A percentile compares a stretch with the other conserved stretches of the same genome.
phyloP scores from a whole-genome alignment of 495 filamentous ascomycete genomes.

The Tuber indicum region DNA sequence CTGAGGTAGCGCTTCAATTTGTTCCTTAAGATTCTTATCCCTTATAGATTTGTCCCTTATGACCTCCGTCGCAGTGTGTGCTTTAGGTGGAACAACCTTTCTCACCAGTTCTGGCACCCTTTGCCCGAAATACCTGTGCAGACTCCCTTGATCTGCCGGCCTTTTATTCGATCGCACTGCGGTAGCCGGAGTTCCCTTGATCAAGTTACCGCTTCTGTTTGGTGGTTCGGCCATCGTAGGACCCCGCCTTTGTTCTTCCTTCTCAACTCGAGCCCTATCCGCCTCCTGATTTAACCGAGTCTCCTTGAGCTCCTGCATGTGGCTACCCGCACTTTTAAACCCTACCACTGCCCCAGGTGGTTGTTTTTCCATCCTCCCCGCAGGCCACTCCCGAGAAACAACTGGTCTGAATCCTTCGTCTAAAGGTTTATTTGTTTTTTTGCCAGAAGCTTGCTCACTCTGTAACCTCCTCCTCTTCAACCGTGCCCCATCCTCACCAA shows the following conservation, averaged over 20 bases:
- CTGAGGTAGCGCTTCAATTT: slow-evolving; percentile 31
- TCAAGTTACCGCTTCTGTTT: slow-evolving; percentile 29
- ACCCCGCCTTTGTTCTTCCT: slow-evolving; percentile 39
- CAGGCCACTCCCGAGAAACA: slow-evolving; percentile 36
- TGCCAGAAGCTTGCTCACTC: slow-evolving; percentile 24
- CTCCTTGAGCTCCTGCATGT: slow-evolving; percentile 40
- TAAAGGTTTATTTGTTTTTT: slow-evolving; percentile 32
- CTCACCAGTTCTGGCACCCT: slow-evolving; percentile 15
- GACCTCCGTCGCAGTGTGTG: slow-evolving; percentile 46
- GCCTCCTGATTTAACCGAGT: slow-evolving; percentile 35
- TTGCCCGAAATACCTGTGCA: slow-evolving; percentile 48
- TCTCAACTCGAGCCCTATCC: slow-evolving; percentile 18
- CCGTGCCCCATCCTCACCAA: slow-evolving; percentile 39
- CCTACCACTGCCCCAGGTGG: slow-evolving; percentile 20
- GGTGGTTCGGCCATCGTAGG: slow-evolving; percentile 18
- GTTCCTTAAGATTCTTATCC: slow-evolving; percentile 47
- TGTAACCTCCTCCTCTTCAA: slow-evolving; percentile 44
- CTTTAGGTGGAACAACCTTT: slow-evolving; percentile 41
- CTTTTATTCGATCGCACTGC: slow-evolving; percentile 35
- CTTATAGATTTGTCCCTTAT: slow-evolving; percentile 40
- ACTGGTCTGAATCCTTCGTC: slow-evolving; percentile 38
- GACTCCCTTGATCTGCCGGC: slow-evolving; percentile 46
- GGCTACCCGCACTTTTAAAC: slow-evolving; percentile 32
- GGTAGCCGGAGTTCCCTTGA: slow-evolving; percentile 26
- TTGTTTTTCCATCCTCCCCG: slow-evolving; percentile 28